These are phyloP conservation scores for Phaeomoniella chlamydospora DNA, from an alignment of 2,329 filamentous ascomycete genomes.

Conservation along the genomic window DNA sequence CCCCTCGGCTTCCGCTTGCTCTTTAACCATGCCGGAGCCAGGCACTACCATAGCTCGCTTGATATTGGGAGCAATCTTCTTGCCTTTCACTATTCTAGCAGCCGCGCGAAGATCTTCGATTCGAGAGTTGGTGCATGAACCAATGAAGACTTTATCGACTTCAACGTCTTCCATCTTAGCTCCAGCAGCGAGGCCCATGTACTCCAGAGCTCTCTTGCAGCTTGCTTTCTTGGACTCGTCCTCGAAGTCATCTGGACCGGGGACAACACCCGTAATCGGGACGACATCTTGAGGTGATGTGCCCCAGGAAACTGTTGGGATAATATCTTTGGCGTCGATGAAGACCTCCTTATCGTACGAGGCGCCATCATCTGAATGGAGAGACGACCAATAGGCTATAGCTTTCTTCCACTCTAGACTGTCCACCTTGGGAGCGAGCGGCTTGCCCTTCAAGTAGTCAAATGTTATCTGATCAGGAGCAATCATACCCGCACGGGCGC, in stretches of 20 bases:
- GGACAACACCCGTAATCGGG: conserved; percentile 84
- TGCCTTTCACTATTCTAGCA: conserved; percentile 72
- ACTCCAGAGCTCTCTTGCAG: conserved; percentile 72
- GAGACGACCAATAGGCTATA: conserved; percentile 69
- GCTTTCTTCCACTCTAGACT: conserved; percentile 85
- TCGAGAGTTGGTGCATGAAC: conserved; percentile 91
- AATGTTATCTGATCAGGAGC: conserved; percentile 90
- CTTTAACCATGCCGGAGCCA: conserved; percentile 86
- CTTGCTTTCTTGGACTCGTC: conserved; percentile 67
- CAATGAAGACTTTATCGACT: conserved; percentile 95
- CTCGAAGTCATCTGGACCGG: conserved; percentile 74
- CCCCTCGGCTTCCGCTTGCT: conserved; percentile 78
- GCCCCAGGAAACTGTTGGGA: conserved; percentile 90
- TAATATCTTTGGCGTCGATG: conserved; percentile 84
- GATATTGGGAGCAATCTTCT: conserved; percentile 73
- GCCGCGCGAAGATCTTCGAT: conserved; percentile 91
- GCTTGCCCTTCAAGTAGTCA: conserved; percentile 84
- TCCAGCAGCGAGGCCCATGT: conserved; percentile 84
- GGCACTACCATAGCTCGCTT: conserved; percentile 94
- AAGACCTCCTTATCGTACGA: conserved; percentile 82
- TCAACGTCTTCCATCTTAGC: conserved; percentile 84
- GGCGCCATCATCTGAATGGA: conserved; percentile 76
- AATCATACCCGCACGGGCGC: conserved; percentile 91
- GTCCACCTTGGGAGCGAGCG: conserved; percentile 71
- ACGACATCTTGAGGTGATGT: conserved; percentile 93